Evolutionary conservation across 345 rosid species (phyloP).

Genomic region (Gossypium stocksii): DNA sequence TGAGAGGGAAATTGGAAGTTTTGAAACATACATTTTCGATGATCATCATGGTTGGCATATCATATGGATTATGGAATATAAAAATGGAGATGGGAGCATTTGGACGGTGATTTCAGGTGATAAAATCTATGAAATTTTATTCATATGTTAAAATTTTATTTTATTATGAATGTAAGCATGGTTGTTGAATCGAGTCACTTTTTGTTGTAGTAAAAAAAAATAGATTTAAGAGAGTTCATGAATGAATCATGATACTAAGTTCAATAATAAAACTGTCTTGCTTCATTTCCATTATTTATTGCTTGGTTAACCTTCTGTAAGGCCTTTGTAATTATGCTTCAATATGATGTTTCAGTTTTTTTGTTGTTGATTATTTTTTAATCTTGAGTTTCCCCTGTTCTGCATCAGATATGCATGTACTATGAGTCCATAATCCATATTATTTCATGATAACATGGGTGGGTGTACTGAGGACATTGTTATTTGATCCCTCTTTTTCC

Average conservation of each 20-base stretch:
- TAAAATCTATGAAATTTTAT: constrained; percentile 30
- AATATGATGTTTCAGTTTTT: not conserved
- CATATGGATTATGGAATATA: constrained; percentile 16
- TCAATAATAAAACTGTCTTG: constrained; percentile 29
- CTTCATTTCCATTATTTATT: constrained; percentile 1
- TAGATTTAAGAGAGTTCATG: constrained; percentile 13
- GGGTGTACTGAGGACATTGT: not conserved
- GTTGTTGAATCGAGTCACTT: constrained; percentile 26
- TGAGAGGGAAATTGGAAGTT: constrained; percentile 18
- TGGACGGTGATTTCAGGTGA: constrained; percentile 45
- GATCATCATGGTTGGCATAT: constrained; percentile 8
- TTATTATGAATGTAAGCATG: constrained; percentile 27
- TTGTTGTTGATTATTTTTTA: not conserved
- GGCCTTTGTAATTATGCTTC: not conserved
- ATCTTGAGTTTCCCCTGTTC: not conserved
- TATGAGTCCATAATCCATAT: not conserved
- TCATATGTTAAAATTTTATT: constrained; percentile 35
- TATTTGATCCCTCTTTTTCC: not conserved
- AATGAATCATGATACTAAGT: constrained; percentile 16
- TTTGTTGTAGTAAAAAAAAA: constrained; percentile 34
- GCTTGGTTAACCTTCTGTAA: not conserved
- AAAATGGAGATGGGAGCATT: constrained; percentile 28
- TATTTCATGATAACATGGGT: not conserved
- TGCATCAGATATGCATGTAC: not conserved
- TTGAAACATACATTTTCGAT: constrained; percentile 1